Evolutionary conservation across 2,329 filamentous ascomycete species (phyloP).

Genomic region (Pseudopyricularia javanii): DNA sequence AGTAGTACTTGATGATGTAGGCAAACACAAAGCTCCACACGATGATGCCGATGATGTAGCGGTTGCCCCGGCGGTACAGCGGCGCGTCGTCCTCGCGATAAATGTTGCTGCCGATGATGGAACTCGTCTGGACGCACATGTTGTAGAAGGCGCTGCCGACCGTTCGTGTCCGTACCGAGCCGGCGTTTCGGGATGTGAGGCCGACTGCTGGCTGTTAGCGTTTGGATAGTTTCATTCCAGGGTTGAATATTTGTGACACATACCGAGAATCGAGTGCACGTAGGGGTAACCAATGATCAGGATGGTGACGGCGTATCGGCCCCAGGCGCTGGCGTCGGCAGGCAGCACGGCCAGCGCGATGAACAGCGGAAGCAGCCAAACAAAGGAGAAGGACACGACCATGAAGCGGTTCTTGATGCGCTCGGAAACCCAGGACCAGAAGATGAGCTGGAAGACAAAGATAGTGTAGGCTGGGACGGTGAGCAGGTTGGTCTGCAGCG

Average conservation of each 20-base stretch:
- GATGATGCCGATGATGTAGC: slow-evolving; percentile 35
- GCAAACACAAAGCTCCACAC: slow-evolving; percentile 36
- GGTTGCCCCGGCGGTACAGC: slow-evolving; percentile 40
- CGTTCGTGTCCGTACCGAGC: slow-evolving; percentile 44
- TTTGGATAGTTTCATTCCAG: too few species aligned
- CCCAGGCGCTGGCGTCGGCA: slow-evolving; percentile 23
- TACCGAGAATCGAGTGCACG: slow-evolving; percentile 14
- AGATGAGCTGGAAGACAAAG: slow-evolving; percentile 16
- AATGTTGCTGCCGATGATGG: slow-evolving; percentile 25
- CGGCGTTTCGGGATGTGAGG: slow-evolving; percentile 33
- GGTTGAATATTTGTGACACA: background rate
- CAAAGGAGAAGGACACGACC: slow-evolving; percentile 17
- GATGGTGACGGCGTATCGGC: slow-evolving; percentile 29
- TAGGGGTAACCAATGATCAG: slow-evolving; percentile 37
- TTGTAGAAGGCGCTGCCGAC: slow-evolving; percentile 49
- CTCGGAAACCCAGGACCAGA: slow-evolving; percentile 33
- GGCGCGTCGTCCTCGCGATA: slow-evolving; percentile 43
- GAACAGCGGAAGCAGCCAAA: slow-evolving; percentile 1
- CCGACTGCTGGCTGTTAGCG: background rate
- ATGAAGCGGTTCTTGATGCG: slow-evolving; percentile 28
- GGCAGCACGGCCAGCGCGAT: slow-evolving; percentile 26
- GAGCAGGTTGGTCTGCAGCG: slow-evolving; percentile 8
- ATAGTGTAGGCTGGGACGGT: slow-evolving; percentile 13
- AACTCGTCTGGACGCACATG: slow-evolving; percentile 23
- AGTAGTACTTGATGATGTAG: slow-evolving; percentile 37